phyloP scores from a whole-genome alignment of 164 flowering plant species.

The Annona cherimola region DNA sequence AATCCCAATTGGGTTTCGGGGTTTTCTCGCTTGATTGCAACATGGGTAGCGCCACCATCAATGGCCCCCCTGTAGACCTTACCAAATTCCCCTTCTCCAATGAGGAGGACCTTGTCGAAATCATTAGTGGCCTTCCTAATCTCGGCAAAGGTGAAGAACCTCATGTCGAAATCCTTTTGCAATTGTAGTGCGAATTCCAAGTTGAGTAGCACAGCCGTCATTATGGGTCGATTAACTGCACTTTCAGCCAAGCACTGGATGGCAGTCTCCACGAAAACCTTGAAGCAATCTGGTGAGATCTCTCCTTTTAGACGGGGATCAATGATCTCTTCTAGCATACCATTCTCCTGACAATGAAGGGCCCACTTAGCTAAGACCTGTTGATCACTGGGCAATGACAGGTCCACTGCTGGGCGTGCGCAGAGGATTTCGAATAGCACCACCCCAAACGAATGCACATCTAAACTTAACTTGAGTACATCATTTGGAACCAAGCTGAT shows the following conservation, averaged over 20 bases:
- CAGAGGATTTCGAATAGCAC: constrained; percentile 33
- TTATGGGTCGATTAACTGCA: constrained; percentile 2
- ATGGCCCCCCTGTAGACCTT: constrained; percentile 76
- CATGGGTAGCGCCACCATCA: constrained; percentile 52
- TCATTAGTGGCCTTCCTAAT: constrained; percentile 74
- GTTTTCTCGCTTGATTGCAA: constrained; percentile 78
- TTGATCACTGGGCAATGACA: constrained; percentile 42
- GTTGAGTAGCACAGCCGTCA: constrained; percentile 1
- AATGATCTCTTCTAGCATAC: constrained; percentile 23
- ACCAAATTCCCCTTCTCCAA: constrained; percentile 84
- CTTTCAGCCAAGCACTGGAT: constrained; percentile 4
- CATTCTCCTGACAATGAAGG: constrained; percentile 8
- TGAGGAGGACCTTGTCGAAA: constrained; percentile 60
- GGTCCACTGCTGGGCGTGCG: constrained; percentile 41
- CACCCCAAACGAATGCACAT: constrained; percentile 12
- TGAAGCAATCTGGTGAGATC: constrained; percentile 25
- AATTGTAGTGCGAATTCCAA: constrained; percentile 2
- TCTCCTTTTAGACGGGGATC: constrained; percentile 26
- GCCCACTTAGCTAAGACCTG: constrained; percentile 46
- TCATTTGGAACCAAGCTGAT: no score
- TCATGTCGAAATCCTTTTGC: background rate
- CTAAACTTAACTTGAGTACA: background rate
- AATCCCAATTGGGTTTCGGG: constrained; percentile 48
- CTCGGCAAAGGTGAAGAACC: constrained; percentile 32
- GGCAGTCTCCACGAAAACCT: constrained; percentile 15